Base-by-base conservation (phyloP, 1,284 basidiomycete genomes). In the Papiliotrema fonsecae region DNA sequence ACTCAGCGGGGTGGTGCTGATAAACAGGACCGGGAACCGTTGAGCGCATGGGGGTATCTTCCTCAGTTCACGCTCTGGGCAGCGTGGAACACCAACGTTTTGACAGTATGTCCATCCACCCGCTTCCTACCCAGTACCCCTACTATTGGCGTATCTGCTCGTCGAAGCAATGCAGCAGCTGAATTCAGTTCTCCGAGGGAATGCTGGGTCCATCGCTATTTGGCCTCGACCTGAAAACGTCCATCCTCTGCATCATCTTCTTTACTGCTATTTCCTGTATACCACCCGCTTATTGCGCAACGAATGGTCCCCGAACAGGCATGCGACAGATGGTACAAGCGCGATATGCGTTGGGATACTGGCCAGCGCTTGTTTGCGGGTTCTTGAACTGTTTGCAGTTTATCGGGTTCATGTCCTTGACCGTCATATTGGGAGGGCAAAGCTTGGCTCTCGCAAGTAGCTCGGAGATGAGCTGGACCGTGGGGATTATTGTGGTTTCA, bases 401-500 rank as follows among this genome's bases (percentile, higher is more conserved):
- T 70, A 76, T 80, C 43, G 86, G 87, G 0, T 90, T 87, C 67
- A 82, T 82, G 52, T 84, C 87, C 46, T 75, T 93, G 53, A 87
- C 86, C 57, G 81, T 78, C 51, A 87, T 90, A 54, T 75, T 88
- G 7, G 88, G 85, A 2, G 88, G 87, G 0, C 87, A 89, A 70
- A 81, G 86, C 1, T 76, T 90, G 2, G 76, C 83, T 0, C 85
- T 85, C 42, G 86, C 87, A 10, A 79, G 82, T 19, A 78, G 79
- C 50, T 80, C 81, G 9, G 58, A 45, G 55, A 74, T 73, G 65
- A 75, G 67, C 55, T 77, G 69, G 65, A 69, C 66, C 43, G 86
- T 94, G 14, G 92, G 92, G 1, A 97, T 97, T 50, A 86, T 92
- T 24, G 83, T 97, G 41, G 85, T 94, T 24, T 79, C 82, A 0